Evolutionary conservation across 129 eudicot genomes (phyloP), one percentile per base, ranked within the genome.

Genomic region (Dittrichia graveolens): DNA sequence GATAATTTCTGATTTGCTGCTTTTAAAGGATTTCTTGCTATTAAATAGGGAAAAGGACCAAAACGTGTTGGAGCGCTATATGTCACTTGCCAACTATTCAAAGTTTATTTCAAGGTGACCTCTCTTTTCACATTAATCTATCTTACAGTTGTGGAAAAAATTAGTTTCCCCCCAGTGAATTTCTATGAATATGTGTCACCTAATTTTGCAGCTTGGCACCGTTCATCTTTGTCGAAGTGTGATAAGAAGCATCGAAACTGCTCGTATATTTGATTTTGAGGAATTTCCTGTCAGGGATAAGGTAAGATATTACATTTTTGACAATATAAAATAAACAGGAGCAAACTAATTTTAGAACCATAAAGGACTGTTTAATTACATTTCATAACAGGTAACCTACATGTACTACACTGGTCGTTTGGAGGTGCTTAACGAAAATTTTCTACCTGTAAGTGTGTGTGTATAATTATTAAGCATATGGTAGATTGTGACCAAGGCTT

Each of bases 321-420:
- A 15, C 38, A 49, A 40, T 16, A 9, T 61, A 24, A 40, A 15
- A 44, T 35, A 14, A 44, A 70, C 11, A 3, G 8, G 54, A 50
- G 37, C 60, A 57, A 74, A 53, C 59, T 67, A 38, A 41, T 76
- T 55, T 8, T 37, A 6, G 41, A 73, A 67, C 44, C 55, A 58
- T 5, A 48, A 47, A 18, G 35, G 9, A 43, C 43, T 15, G 3
- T 65, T 44, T 31, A 43, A 5, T 46, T 14, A 65, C 44, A 59
- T 77, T 72, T 65, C 24, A 57, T 75, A 42, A 45, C 72, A 87
- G 92, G 98, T 94, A 66, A 87, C 99, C 19, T 94, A 94, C 85
- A 94, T 94, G 99, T 94, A 94, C 75, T 94, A 94, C 80, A 94
- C 97, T 61, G 99, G 99, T 67, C 99, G 99, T 31, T 75, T 94